Base-by-base conservation (phyloP, 805 yeast genomes). In the Cyberlindnera lachancei region DNA sequence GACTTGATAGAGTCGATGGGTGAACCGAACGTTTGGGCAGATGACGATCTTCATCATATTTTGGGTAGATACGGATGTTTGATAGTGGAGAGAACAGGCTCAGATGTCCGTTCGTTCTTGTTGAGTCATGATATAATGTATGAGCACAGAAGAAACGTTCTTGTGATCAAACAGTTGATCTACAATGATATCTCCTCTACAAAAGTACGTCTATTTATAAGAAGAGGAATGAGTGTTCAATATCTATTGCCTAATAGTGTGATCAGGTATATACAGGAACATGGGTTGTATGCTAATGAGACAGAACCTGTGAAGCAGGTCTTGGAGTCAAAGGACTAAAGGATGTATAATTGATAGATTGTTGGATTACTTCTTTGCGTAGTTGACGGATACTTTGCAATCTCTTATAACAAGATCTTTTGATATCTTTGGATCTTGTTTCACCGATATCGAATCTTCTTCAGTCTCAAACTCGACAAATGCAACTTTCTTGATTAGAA, bases 11-110 rank as follows among this genome's bases (percentile, higher is more conserved):
- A 92, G 57, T 79, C 94, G 27, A 92, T 92, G 97, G 98, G 98
- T n/a, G 98, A 92, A 59, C 97, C 98, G 15, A 92, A 90, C 50
- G 98, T 92, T 23, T 92, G 98, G 98, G 95, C 95, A 2, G 97
- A 90, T 55, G 80, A 72, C 36, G 98, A 92, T 58, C 66, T 92
- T 48, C 94, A 87, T 50, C 98, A 92, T 55, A 92, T 92, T 29
- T 67, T 92, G 45, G 98, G 98, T 18, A 79, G 83, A 40, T 92
- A 92, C 58, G 98, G 98, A 3, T 92, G 98, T 62, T 64, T 92
- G 41, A 92, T 92, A 30, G 96, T 92, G 15, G 98, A 92, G 64
- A 70, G 98, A 46, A 90, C 98, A 0, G 98, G 98, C 6, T 70
- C 92, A 8, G 98, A 92, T 59, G 98, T 92, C 32, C 73, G 98